These are phyloP conservation scores for Wickerhamiella brachini DNA, from an alignment of 805 yeast genomes.

Conservation along the genomic window DNA sequence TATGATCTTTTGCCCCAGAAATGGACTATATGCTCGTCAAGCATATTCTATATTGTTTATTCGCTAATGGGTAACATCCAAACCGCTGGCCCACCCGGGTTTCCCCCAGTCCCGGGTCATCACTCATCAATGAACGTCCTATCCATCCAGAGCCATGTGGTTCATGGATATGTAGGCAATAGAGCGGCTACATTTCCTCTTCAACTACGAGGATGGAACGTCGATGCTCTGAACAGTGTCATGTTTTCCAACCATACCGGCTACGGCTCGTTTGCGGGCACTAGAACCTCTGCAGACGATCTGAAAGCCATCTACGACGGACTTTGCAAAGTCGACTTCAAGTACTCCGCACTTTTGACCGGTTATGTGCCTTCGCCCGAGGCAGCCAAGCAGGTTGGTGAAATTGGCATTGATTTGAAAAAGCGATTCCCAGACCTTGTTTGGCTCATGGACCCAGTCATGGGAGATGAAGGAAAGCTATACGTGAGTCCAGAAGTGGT, in stretches of 20 bases:
- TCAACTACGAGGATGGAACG: constrained; percentile 83
- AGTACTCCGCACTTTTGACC: constrained; percentile 54
- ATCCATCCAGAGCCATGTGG: constrained; percentile 78
- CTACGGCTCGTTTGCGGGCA: constrained; percentile 55
- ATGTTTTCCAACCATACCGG: constrained; percentile 90
- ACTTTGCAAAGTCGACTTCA: constrained; percentile 33
- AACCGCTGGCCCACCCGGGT: neutral
- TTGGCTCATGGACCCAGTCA: constrained; percentile 78
- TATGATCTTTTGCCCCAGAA: too few species aligned
- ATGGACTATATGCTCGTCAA: too few species aligned
- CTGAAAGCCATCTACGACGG: constrained; percentile 43
- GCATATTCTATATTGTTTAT: too few species aligned
- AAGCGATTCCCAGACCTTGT: constrained; percentile 19
- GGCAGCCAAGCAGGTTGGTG: constrained; percentile 37
- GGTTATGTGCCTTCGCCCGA: constrained; percentile 66
- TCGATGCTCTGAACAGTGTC: constrained; percentile 77
- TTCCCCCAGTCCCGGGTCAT: neutral
- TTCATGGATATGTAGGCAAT: constrained; percentile 92
- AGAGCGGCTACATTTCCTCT: constrained; percentile 82
- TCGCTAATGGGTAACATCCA: neutral
- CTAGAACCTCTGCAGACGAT: constrained; percentile 32
- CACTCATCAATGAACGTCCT: constrained; percentile 23
- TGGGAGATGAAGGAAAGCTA: constrained; percentile 78
- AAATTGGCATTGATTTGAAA: constrained; percentile 27
- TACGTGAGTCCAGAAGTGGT: constrained; percentile 52